phyloP scores from a whole-genome alignment of 1,139 yeast genomes.

The Groenewaldozyma auringiensis region DNA sequence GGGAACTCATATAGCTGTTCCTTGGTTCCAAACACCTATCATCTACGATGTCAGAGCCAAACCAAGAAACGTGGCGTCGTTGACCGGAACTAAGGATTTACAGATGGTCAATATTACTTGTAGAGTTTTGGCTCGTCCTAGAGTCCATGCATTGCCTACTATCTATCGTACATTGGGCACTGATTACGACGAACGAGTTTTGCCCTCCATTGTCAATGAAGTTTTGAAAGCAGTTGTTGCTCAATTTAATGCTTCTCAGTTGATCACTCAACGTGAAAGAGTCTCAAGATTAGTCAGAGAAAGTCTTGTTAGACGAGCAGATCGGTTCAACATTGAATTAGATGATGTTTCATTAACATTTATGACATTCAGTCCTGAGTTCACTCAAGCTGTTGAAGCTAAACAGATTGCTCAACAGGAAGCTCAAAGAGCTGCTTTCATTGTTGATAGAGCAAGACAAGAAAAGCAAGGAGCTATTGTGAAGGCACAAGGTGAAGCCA shows the following conservation, averaged over 20 bases:
- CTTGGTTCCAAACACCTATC: constrained; percentile 92
- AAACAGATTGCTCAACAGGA: constrained; percentile 99
- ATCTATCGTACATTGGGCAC: constrained; percentile 87
- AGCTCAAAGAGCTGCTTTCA: constrained; percentile 95
- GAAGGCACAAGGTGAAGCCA: constrained; percentile 97
- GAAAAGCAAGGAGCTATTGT: constrained; percentile 96
- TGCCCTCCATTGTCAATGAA: constrained; percentile 95
- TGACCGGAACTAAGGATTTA: constrained; percentile 96
- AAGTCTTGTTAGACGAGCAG: constrained; percentile 83
- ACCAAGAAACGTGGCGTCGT: constrained; percentile 94
- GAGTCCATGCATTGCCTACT: constrained; percentile 64
- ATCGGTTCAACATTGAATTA: constrained; percentile 73
- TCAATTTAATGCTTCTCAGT: constrained; percentile 95
- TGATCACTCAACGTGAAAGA: constrained; percentile 95
- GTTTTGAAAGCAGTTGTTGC: constrained; percentile 96
- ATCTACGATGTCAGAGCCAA: constrained; percentile 94
- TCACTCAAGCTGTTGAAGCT: constrained; percentile 96
- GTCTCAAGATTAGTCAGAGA: constrained; percentile 90
- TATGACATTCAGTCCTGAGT: constrained; percentile 97
- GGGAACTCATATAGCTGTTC: constrained; percentile 91
- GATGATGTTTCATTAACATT: constrained; percentile 95
- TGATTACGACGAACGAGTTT: constrained; percentile 92
- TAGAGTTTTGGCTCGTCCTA: constrained; percentile 90
- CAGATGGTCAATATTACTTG: constrained; percentile 99
- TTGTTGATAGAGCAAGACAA: constrained; percentile 94